Evolutionary conservation across 1,139 yeast genomes (phyloP).

Genomic region (Suhomyces bolitotheri): DNA sequence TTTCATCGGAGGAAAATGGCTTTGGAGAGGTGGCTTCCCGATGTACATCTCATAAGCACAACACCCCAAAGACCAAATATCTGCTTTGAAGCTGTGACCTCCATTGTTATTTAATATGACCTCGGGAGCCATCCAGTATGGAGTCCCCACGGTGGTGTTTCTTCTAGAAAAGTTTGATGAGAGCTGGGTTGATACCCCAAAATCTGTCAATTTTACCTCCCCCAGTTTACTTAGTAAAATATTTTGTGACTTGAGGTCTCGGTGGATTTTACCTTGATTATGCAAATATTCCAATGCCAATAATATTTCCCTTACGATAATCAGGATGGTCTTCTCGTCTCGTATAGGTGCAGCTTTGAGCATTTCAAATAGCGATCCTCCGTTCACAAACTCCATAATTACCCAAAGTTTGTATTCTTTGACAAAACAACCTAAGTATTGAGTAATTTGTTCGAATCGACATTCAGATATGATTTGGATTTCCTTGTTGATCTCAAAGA

Average conservation of each 20-base stretch:
- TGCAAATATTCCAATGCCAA: constrained; percentile 72
- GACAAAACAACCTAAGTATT: constrained; percentile 78
- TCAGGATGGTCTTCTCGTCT: constrained; percentile 51
- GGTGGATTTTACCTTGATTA: constrained; percentile 75
- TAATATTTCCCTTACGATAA: constrained; percentile 60
- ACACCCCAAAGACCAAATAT: constrained; percentile 94
- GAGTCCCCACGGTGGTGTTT: constrained; percentile 97
- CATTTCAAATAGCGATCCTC: constrained; percentile 78
- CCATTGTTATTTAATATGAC: constrained; percentile 73
- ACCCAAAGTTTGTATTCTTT: constrained; percentile 82
- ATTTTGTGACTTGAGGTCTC: constrained; percentile 87
- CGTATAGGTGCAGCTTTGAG: constrained; percentile 59
- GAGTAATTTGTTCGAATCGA: constrained; percentile 66
- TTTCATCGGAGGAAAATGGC: constrained; percentile 72
- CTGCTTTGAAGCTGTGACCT: constrained; percentile 87
- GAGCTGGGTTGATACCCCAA: constrained; percentile 95
- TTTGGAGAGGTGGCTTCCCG: constrained; percentile 81
- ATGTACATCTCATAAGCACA: constrained; percentile 81
- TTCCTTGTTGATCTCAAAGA: constrained; percentile 78
- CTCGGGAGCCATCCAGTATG: constrained; percentile 99
- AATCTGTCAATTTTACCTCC: constrained; percentile 90
- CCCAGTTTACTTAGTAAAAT: constrained; percentile 67
- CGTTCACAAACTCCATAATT: constrained; percentile 80
- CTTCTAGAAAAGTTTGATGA: constrained; percentile 77
- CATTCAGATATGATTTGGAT: constrained; percentile 78